phyloP scores from a whole-genome alignment of 2,329 filamentous ascomycete species.

The Clonostachys rhizophaga region DNA sequence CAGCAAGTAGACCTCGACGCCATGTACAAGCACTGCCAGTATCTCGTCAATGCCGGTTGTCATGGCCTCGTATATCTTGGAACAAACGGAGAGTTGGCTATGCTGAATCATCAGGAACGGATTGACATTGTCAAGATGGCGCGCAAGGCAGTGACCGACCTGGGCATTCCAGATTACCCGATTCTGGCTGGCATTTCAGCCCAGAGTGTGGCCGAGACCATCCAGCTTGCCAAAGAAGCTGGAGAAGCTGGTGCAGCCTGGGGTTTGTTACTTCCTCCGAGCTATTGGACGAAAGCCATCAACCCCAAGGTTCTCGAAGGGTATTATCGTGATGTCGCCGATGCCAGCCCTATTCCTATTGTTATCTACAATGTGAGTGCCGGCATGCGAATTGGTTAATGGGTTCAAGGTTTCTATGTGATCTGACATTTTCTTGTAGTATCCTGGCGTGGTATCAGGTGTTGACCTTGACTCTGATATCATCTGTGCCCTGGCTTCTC shows the following conservation, averaged over 20 bases:
- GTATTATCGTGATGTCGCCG: conserved; percentile 63
- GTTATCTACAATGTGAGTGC: conserved; percentile 55
- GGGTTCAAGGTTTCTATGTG: too few species aligned
- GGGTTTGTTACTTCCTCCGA: conserved; percentile 69
- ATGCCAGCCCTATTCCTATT: conserved; percentile 56
- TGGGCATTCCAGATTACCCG: conserved; percentile 25
- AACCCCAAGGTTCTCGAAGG: conserved; percentile 48
- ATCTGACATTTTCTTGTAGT: conserved; percentile 15
- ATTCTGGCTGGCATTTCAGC: conserved; percentile 39
- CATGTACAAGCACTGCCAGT: conserved; percentile 33
- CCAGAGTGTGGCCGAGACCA: conserved; percentile 56
- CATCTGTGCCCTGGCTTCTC: conserved; percentile 51
- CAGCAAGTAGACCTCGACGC: conserved; percentile 38
- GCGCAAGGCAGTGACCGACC: conserved; percentile 26
- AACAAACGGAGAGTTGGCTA: conserved; percentile 39
- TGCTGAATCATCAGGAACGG: conserved; percentile 32
- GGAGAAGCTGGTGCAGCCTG: conserved; percentile 66
- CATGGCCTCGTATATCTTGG: conserved; percentile 40
- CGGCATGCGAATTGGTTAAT: too few species aligned
- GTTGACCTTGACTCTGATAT: conserved; percentile 60
- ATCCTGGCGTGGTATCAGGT: conserved; percentile 59
- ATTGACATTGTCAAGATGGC: conserved; percentile 31
- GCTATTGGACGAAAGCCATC: conserved; percentile 60
- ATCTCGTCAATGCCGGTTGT: conserved; percentile 34
- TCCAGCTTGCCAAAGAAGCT: conserved; percentile 62